phyloP scores from a whole-genome alignment of 306 rosid genomes.

The Lagenaria siceraria region DNA sequence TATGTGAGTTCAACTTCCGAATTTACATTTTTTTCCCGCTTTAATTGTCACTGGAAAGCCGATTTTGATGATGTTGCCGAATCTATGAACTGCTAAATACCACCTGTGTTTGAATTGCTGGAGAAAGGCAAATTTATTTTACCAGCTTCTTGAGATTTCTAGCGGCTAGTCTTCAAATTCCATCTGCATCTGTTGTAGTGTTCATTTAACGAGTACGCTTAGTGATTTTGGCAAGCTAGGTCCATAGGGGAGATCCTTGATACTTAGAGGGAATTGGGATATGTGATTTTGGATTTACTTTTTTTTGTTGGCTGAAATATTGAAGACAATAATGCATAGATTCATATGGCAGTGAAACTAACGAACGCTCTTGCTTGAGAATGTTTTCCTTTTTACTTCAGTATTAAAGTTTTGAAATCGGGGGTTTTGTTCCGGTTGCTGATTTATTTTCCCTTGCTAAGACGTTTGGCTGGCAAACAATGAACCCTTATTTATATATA shows the following conservation, averaged over 20 bases:
- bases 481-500: not conserved
- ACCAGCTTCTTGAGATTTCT: not conserved
- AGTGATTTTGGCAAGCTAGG: not conserved
- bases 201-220: not conserved
- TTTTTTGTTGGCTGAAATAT: not conserved
- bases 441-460: not conserved
- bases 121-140: not conserved
- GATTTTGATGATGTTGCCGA: not conserved
- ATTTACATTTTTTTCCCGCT: not conserved
- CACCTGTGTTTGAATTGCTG: not conserved
- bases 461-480: not conserved
- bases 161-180: not conserved
- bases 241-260: not conserved
- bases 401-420: not conserved
- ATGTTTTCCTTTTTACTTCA: not conserved
- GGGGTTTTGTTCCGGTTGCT: not conserved
- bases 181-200: not conserved
- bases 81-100: not conserved
- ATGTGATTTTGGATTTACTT: not conserved
- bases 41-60: not conserved
- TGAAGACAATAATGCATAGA: not conserved
- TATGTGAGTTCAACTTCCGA: conserved; percentile 36
- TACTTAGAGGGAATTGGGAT: not conserved
- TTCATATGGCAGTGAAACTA: not conserved
- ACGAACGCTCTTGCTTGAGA: not conserved